These are phyloP conservation scores for Coccomyxa sp. DNA, from an alignment of 139 green algal species.

Conservation along the genomic window DNA sequence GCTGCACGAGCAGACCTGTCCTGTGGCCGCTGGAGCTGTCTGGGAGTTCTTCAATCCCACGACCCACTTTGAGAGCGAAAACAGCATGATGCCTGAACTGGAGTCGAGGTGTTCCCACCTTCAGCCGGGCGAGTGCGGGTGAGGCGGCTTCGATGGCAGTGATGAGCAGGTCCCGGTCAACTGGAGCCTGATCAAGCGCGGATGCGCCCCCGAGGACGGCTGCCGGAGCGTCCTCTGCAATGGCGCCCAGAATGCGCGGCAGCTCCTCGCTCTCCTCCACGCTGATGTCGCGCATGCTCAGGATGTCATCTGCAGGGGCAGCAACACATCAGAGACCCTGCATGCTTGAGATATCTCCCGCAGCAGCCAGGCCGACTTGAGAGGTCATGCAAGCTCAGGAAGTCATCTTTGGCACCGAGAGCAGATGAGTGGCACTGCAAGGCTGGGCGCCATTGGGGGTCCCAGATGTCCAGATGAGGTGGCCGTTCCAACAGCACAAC, in stretches of 20 bases:
- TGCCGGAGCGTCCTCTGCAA: neutral
- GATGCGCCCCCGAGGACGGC: conserved; percentile 4
- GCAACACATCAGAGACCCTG: neutral
- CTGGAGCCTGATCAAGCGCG: neutral
- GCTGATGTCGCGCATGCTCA: conserved; percentile 39
- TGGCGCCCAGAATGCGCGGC: conserved; percentile 30
- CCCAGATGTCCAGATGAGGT: no score
- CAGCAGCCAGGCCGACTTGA: neutral
- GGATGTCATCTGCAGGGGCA: conserved; percentile 23
- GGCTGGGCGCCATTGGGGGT: no score
- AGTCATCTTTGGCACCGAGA: neutral
- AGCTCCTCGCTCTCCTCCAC: conserved; percentile 48
- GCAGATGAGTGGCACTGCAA: neutral
- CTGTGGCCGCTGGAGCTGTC: no score
- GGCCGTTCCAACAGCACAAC: no score
- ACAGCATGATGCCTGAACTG: neutral
- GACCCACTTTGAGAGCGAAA: neutral
- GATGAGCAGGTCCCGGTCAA: neutral
- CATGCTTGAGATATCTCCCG: neutral
- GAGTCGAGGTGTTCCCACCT: conserved; percentile 1
- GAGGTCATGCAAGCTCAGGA: neutral
- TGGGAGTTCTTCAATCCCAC: neutral
- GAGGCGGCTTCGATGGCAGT: conserved; percentile 7
- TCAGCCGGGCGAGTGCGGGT: conserved; percentile 9
- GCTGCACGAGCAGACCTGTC: no score